These are phyloP conservation scores for Crithidia expoeki DNA, from an alignment of 208 protist species.

Conservation along the genomic window DNA sequence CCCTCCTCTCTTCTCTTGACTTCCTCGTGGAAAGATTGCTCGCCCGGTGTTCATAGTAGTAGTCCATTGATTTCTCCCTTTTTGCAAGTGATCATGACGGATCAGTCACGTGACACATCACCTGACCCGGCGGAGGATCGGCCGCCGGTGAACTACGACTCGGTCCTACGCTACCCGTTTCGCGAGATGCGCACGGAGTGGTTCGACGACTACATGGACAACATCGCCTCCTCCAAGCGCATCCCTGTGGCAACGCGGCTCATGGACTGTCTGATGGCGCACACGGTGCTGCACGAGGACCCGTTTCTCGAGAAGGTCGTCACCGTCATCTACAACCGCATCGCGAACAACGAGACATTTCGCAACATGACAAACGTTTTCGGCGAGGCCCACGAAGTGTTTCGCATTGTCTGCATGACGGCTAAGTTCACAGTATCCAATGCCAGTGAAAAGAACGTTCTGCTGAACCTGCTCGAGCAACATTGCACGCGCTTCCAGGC, in stretches of 20 bases:
- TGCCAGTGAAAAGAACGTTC: conserved; percentile 31
- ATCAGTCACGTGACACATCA: conserved; percentile 27
- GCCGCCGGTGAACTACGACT: conserved; percentile 45
- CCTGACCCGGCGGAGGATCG: conserved; percentile 29
- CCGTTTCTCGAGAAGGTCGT: conserved; percentile 76
- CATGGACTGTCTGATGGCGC: conserved; percentile 73
- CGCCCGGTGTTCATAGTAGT: no score
- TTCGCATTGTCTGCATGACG: conserved; percentile 64
- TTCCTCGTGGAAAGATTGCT: no score
- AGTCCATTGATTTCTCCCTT: neutral
- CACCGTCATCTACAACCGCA: conserved; percentile 43
- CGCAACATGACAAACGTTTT: conserved; percentile 49
- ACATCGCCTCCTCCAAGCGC: conserved; percentile 42
- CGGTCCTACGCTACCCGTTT: conserved; percentile 74
- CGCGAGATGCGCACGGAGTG: conserved; percentile 64
- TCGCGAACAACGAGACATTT: conserved; percentile 33
- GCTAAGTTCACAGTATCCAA: conserved; percentile 62
- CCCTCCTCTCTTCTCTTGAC: no score
- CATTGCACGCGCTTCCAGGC: conserved; percentile 52
- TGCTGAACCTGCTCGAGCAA: conserved; percentile 59
- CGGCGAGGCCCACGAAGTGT: conserved; percentile 56
- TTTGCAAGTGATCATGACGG: conserved; percentile 5
- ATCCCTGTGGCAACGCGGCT: conserved; percentile 48
- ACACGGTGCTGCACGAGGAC: conserved; percentile 76
- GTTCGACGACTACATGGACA: conserved; percentile 68